These are phyloP conservation scores for Boletus smithii DNA, from an alignment of 1,284 basidiomycete species.

Conservation along the genomic window DNA sequence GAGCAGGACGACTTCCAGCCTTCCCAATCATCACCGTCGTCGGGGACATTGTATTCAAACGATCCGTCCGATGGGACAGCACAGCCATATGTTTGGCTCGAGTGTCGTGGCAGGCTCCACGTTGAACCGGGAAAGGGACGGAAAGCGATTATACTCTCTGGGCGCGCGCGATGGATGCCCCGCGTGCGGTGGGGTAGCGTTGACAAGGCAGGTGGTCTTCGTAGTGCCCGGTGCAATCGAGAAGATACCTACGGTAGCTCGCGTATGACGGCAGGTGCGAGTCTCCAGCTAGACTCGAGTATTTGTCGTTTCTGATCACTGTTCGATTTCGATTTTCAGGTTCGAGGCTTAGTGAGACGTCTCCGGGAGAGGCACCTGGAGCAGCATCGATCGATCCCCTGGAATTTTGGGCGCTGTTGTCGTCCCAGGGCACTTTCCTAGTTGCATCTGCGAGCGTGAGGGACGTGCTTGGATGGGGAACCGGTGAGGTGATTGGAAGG, in stretches of 20 bases:
- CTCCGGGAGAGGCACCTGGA: constrained; percentile 4
- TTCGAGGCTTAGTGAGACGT: constrained; percentile 2
- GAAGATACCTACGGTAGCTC: constrained; percentile 1
- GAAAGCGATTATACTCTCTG: constrained; percentile 84
- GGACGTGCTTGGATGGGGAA: constrained; percentile 63
- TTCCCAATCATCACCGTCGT: constrained; percentile 6
- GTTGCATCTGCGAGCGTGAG: constrained; percentile 49
- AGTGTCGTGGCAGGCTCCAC: constrained; percentile 80
- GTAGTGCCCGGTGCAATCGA: constrained; percentile 2
- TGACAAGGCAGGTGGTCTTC: constrained; percentile 46
- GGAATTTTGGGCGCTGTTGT: constrained; percentile 63
- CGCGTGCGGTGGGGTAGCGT: constrained; percentile 60
- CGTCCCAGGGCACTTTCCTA: constrained; percentile 48
- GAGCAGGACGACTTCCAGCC: background rate
- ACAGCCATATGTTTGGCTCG: constrained; percentile 79
- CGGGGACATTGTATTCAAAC: background rate
- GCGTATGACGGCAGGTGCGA: constrained; percentile 15
- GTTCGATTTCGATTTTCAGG: constrained; percentile 7
- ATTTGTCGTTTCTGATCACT: background rate
- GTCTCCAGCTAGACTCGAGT: background rate
- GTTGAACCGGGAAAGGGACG: constrained; percentile 87
- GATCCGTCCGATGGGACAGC: constrained; percentile 5
- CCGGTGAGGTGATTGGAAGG: constrained; percentile 68
- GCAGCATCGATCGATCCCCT: constrained; percentile 13
- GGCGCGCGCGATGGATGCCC: constrained; percentile 67